These are phyloP conservation scores for Suhomyces guaymorum DNA, from an alignment of 1,139 yeast species.

Conservation along the genomic window DNA sequence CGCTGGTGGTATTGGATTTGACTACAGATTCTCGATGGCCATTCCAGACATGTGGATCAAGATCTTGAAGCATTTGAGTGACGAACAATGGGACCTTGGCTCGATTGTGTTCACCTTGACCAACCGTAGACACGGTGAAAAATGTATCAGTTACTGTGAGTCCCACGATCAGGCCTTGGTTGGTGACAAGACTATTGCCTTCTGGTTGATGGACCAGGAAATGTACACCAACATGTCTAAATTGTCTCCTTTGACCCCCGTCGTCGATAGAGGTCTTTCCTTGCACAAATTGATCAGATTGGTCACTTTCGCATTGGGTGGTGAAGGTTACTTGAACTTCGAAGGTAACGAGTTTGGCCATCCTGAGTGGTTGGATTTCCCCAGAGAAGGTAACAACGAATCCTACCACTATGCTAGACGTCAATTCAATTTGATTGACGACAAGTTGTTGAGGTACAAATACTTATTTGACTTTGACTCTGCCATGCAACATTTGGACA, in stretches of 20 bases:
- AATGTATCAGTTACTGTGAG: conserved; percentile 90
- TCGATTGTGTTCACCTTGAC: conserved; percentile 78
- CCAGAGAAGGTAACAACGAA: conserved; percentile 83
- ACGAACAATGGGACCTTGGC: conserved; percentile 92
- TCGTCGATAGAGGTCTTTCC: conserved; percentile 85
- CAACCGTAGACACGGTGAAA: conserved; percentile 86
- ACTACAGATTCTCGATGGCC: conserved; percentile 94
- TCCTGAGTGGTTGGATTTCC: conserved; percentile 98
- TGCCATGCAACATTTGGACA: conserved; percentile 79
- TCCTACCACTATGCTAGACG: conserved; percentile 93
- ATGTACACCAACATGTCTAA: conserved; percentile 96
- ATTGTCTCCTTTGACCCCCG: conserved; percentile 68
- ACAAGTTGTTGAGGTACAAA: conserved; percentile 75
- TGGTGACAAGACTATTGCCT: conserved; percentile 94
- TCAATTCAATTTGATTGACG: conserved; percentile 85
- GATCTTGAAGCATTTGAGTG: conserved; percentile 74
- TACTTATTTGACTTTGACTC: conserved; percentile 76
- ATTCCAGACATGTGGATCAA: conserved; percentile 99
- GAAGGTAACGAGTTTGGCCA: conserved; percentile 99
- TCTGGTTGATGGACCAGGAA: conserved; percentile 98
- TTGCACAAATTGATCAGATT: conserved; percentile 89
- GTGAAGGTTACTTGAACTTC: conserved; percentile 93
- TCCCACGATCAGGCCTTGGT: conserved; percentile 97
- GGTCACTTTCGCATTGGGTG: conserved; percentile 85
- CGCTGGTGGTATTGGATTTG: conserved; percentile 89